Evolutionary conservation across 768 basidiomycete species (phyloP).

Genomic region (Podaxis mareebaensis): DNA sequence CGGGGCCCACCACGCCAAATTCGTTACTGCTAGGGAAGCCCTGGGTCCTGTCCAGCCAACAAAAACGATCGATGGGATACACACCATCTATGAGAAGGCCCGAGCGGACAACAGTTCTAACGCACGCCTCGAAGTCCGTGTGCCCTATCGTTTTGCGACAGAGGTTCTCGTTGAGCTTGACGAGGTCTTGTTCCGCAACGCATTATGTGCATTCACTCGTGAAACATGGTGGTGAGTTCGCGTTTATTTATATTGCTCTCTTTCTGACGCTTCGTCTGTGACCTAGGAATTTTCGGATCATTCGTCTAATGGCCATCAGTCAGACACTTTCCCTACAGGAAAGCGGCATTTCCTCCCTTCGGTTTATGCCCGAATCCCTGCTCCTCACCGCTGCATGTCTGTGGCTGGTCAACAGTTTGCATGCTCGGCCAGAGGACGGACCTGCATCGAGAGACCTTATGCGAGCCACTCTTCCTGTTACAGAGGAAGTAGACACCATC

Average conservation of each 20-base stretch:
- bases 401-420: too few species aligned
- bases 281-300: not conserved
- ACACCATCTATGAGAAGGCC: slow-evolving; percentile 4
- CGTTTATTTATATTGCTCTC: not conserved
- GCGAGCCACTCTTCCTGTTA: not conserved
- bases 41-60: not conserved
- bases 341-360: not conserved
- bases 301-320: not conserved
- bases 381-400: not conserved
- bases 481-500: not conserved
- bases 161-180: slow-evolving; percentile 3
- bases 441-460: not conserved
- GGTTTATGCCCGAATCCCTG: not conserved
- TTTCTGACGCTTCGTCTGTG: not conserved
- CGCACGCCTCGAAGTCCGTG: slow-evolving; percentile 15
- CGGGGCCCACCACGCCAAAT: slow-evolving; percentile 12
- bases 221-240: slow-evolving; percentile 10
- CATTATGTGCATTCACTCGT: not conserved
- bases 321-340: not conserved
- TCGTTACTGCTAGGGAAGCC: not conserved
- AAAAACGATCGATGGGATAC: not conserved
- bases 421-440: too few species aligned
- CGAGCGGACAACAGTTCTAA: not conserved
- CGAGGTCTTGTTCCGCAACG: not conserved
- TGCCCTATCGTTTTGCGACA: slow-evolving; percentile 5